Percentiles rank a stretch among this genome's conserved stretches.
Evolutionary conservation across 805 yeast species (phyloP).

Genomic region (Candida andamanensis): DNA sequence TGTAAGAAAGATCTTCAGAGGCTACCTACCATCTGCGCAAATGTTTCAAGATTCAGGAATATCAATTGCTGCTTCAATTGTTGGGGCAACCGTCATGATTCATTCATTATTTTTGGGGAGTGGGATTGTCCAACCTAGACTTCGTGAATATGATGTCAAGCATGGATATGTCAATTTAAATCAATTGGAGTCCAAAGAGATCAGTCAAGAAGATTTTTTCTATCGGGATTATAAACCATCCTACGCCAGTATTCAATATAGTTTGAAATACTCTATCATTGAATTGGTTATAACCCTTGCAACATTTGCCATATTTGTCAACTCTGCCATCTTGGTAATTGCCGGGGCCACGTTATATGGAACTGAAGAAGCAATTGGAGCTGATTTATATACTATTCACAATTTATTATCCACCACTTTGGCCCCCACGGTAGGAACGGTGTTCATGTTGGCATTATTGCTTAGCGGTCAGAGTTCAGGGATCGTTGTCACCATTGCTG

Average conservation of each 20-base stretch:
- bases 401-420: constrained; percentile 53
- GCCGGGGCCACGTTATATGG: constrained; percentile 75
- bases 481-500: constrained; percentile 87
- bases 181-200: constrained; percentile 11
- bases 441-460: constrained; percentile 79
- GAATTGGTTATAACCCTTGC: constrained; percentile 70
- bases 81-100: constrained; percentile 51
- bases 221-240: constrained; percentile 61
- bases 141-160: constrained; percentile 40
- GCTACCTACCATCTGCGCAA: constrained; percentile 38
- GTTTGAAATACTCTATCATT: constrained; percentile 63
- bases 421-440: constrained; percentile 74
- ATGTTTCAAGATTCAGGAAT: constrained; percentile 41
- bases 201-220: constrained; percentile 24
- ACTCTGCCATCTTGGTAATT: constrained; percentile 75
- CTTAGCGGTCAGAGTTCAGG: constrained; percentile 91
- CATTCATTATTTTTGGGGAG: constrained; percentile 46
- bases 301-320: constrained; percentile 81
- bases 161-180: constrained; percentile 27
- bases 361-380: constrained; percentile 67
- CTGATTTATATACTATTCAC: constrained; percentile 78
- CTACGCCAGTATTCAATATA: constrained; percentile 62
- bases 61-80: constrained; percentile 43
- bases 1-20: constrained; percentile 34
- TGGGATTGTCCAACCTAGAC: constrained; percentile 45